Conservation (phyloP, 768 basidiomycete genomes). For the Leccinum imitatum region DNA sequence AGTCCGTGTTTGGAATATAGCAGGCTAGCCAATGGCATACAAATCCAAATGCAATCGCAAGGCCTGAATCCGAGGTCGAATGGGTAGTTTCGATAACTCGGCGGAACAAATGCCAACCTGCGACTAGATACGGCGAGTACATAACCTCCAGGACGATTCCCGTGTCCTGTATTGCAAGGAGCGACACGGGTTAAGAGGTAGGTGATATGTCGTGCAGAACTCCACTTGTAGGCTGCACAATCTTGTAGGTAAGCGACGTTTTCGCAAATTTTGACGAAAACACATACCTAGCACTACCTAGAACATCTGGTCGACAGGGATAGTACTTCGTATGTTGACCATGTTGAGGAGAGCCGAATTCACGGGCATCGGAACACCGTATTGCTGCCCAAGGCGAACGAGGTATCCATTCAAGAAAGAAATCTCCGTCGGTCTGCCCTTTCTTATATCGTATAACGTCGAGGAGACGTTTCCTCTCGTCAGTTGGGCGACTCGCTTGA, state of each 20-base stretch:
- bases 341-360: slow-evolving; percentile 56
- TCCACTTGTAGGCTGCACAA: slow-evolving; percentile 1
- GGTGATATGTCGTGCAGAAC: background rate
- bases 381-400: slow-evolving; percentile 53
- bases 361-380: slow-evolving; percentile 57
- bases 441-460: slow-evolving; percentile 72
- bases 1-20: background rate
- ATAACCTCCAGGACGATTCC: background rate
- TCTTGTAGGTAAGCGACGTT: background rate
- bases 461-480: slow-evolving; percentile 76
- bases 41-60: background rate
- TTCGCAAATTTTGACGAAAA: background rate
- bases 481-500: slow-evolving; percentile 51
- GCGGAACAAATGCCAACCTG: background rate
- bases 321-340: slow-evolving; percentile 53
- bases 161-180: background rate
- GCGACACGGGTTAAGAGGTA: background rate
- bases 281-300: slow-evolving; percentile 17
- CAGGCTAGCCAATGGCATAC: background rate
- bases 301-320: slow-evolving; percentile 52
- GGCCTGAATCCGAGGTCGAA: background rate
- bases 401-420: slow-evolving; percentile 84
- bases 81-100: background rate
- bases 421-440: slow-evolving; percentile 69
- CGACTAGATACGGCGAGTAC: background rate